phyloP scores from a whole-genome alignment of 169 alveolate species.

The Babesia caballi region DNA sequence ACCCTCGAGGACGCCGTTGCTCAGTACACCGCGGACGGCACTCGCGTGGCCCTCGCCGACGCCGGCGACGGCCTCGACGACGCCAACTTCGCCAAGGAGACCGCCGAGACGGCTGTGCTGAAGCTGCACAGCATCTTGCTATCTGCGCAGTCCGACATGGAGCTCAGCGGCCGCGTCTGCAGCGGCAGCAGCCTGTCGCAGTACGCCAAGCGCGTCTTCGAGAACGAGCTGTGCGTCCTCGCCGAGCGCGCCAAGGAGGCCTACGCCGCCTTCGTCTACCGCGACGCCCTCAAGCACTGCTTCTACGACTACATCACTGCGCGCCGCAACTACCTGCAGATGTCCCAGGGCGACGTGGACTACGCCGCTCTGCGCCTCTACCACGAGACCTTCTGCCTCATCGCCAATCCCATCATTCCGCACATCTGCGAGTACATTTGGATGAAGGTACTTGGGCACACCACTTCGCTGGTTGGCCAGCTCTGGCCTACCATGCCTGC shows the following conservation, averaged over 20 bases:
- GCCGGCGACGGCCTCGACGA: constrained; percentile 98
- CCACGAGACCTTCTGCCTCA: constrained; percentile 77
- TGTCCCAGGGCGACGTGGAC: constrained; percentile 56
- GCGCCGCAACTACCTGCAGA: constrained; percentile 72
- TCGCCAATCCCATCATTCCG: constrained; percentile 86
- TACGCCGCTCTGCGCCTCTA: constrained; percentile 32
- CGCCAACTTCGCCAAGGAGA: constrained; percentile 89
- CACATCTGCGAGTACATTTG: constrained; percentile 89
- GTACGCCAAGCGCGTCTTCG: constrained; percentile 75
- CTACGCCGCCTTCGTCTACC: constrained; percentile 73
- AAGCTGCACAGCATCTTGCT: constrained; percentile 72
- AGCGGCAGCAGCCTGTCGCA: constrained; percentile 44
- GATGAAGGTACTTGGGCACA: constrained; percentile 78
- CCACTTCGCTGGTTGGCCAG: constrained; percentile 65
- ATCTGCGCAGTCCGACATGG: constrained; percentile 70
- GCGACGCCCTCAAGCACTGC: constrained; percentile 85
- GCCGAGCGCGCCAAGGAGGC: constrained; percentile 75
- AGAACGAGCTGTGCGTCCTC: constrained; percentile 80
- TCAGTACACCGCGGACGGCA: constrained; percentile 95
- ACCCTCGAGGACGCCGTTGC: constrained; percentile 90
- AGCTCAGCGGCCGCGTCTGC: constrained; percentile 20
- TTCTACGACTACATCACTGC: constrained; percentile 81
- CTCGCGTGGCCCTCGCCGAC: constrained; percentile 97
- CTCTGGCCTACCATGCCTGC: constrained; percentile 79
- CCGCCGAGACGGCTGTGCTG: constrained; percentile 83